phyloP scores from a whole-genome alignment of 106 monocot genomes.

The Agapanthus africanus region DNA sequence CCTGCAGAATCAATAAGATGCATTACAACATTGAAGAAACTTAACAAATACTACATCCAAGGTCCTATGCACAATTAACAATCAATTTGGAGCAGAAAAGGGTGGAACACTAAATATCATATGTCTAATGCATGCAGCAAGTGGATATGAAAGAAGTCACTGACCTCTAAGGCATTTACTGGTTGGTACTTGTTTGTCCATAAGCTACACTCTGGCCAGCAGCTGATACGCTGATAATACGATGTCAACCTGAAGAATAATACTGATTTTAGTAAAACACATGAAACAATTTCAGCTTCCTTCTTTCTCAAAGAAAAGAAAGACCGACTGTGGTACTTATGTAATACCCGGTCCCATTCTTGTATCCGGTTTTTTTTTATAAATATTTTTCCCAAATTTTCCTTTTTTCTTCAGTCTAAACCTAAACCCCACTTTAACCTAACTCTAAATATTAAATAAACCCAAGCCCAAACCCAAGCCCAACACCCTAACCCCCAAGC shows the following conservation, averaged over 20 bases:
- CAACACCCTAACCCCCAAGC: no score
- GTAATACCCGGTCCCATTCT: no score
- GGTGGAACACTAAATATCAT: background rate
- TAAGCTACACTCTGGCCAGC: conserved; percentile 36
- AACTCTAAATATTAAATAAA: no score
- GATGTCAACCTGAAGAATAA: conserved; percentile 21
- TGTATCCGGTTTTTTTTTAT: no score
- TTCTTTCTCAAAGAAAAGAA: background rate
- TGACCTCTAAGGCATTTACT: conserved; percentile 66
- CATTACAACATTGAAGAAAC: background rate
- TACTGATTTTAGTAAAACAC: background rate
- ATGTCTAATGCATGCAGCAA: conserved; percentile 1
- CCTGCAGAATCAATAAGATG: conserved; percentile 30
- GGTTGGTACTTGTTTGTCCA: conserved; percentile 91
- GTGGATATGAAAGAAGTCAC: background rate
- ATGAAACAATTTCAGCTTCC: background rate
- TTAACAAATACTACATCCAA: background rate
- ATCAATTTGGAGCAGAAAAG: background rate
- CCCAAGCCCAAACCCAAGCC: no score
- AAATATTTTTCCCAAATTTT: no score
- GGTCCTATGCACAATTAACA: background rate
- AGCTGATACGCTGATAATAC: conserved; percentile 19
- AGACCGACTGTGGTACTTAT: background rate
- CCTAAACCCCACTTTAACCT: no score
- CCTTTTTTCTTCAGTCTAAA: no score